Evolutionary conservation across 208 protist species (phyloP).

Genomic region (Blechomonas ayalai): DNA sequence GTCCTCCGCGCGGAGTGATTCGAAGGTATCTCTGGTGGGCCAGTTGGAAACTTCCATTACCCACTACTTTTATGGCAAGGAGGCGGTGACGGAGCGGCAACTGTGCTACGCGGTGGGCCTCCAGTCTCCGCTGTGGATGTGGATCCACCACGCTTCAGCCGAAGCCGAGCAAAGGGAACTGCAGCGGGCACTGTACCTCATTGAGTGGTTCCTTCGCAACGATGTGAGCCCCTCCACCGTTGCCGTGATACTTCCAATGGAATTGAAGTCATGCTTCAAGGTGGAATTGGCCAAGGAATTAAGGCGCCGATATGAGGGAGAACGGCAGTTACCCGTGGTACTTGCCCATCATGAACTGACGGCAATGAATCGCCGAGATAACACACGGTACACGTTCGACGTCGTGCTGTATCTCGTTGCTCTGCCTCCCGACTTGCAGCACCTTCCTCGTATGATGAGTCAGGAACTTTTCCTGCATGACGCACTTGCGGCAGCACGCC

Average conservation of each 20-base stretch:
- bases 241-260: slow-evolving; percentile 58
- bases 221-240: slow-evolving; percentile 27
- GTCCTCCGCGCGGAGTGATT: neutral
- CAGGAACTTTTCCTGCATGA: slow-evolving; percentile 44
- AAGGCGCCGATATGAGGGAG: neutral
- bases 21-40: slow-evolving; percentile 14
- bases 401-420: slow-evolving; percentile 67
- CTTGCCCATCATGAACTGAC: slow-evolving; percentile 74
- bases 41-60: slow-evolving; percentile 61
- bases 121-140: slow-evolving; percentile 76
- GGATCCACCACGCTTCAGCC: slow-evolving; percentile 47
- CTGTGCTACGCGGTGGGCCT: slow-evolving; percentile 41
- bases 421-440: slow-evolving; percentile 16
- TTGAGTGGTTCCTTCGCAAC: slow-evolving; percentile 63
- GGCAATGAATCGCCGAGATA: slow-evolving; percentile 54
- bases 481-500: slow-evolving; percentile 37
- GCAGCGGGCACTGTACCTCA: slow-evolving; percentile 37
- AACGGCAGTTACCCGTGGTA: slow-evolving; percentile 26
- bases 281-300: slow-evolving; percentile 17
- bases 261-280: slow-evolving; percentile 35
- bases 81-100: slow-evolving; percentile 12
- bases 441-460: slow-evolving; percentile 13
- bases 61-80: slow-evolving; percentile 45
- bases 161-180: slow-evolving; percentile 28
- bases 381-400: slow-evolving; percentile 41